These are phyloP conservation scores for Croton laevigatus DNA, from an alignment of 441 rosid genomes.

Conservation along the genomic window DNA sequence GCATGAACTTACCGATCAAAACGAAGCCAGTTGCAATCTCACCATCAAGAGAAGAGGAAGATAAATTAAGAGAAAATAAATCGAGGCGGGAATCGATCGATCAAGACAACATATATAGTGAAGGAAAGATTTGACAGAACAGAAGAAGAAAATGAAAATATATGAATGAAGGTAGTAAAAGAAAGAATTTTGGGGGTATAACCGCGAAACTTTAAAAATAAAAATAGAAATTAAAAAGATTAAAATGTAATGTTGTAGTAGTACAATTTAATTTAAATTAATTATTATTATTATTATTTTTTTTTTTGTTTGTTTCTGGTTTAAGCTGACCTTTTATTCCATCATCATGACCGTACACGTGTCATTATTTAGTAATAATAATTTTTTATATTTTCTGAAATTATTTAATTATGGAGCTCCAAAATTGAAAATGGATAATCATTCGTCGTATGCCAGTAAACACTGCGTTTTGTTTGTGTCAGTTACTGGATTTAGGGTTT, in stretches of 20 bases:
- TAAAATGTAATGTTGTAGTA: too few species aligned
- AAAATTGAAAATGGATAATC: too few species aligned
- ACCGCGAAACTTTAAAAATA: conserved; percentile 79
- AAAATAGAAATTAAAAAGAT: conserved; percentile 11
- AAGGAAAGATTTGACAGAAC: conserved; percentile 16
- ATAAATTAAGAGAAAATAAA: conserved; percentile 15
- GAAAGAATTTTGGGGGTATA: conserved; percentile 45
- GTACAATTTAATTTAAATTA: background rate
- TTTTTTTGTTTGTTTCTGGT: background rate
- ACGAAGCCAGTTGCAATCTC: background rate
- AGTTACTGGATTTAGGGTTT: too few species aligned
- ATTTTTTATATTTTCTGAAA: too few species aligned
- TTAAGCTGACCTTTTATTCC: too few species aligned
- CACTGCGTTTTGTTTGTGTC: too few species aligned
- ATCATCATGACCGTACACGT: too few species aligned
- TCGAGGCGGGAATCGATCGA: conserved; percentile 12
- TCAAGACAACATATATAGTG: background rate
- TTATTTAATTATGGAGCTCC: too few species aligned
- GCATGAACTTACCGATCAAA: conserved; percentile 25
- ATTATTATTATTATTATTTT: too few species aligned
- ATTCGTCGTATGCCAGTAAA: too few species aligned
- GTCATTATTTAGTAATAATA: too few species aligned
- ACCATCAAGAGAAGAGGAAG: conserved; percentile 6
- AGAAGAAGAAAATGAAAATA: conserved; percentile 21
- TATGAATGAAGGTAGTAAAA: too few species aligned